Evolutionary conservation across 2,329 filamentous ascomycete species (phyloP).

Genomic region (Cladosporium sp.): DNA sequence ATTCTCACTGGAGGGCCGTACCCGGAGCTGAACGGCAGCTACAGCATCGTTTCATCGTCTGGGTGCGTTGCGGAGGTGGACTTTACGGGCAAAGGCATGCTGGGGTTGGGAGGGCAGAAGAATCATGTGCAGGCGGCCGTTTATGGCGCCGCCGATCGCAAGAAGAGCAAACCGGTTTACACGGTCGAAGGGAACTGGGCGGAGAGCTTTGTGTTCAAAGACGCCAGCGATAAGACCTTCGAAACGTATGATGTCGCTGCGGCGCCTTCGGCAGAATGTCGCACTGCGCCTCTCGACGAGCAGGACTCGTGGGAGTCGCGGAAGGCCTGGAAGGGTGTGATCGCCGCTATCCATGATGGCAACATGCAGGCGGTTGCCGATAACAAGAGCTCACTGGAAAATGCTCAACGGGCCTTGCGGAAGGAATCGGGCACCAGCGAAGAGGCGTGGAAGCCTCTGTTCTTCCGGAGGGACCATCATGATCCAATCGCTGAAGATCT

Average conservation of each 20-base stretch:
- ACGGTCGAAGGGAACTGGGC: conserved; percentile 41
- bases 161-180: conserved; percentile 33
- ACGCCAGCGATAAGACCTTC: conserved; percentile 32
- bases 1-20: conserved; percentile 41
- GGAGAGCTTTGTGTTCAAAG: conserved; percentile 35
- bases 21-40: conserved; percentile 40
- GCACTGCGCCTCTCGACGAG: conserved; percentile 28
- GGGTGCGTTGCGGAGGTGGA: conserved; percentile 41
- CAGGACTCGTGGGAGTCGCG: conserved; percentile 45
- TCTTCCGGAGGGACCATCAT: conserved; percentile 34
- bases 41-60: conserved; percentile 39
- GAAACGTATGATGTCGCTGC: conserved; percentile 33
- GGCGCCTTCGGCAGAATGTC: conserved; percentile 22
- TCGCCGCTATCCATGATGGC: conserved; percentile 34
- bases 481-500: conserved; percentile 29
- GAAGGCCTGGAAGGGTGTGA: conserved; percentile 41
- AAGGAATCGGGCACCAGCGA: conserved; percentile 35
- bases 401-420: conserved; percentile 39
- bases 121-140: conserved; percentile 39
- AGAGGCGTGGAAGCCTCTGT: conserved; percentile 36
- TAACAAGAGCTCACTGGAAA: conserved; percentile 28
- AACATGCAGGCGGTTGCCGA: conserved; percentile 40
- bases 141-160: conserved; percentile 26
- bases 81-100: conserved; percentile 41
- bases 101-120: conserved; percentile 38